phyloP scores from a whole-genome alignment of 768 basidiomycete species.

The Lepiota venenata region DNA sequence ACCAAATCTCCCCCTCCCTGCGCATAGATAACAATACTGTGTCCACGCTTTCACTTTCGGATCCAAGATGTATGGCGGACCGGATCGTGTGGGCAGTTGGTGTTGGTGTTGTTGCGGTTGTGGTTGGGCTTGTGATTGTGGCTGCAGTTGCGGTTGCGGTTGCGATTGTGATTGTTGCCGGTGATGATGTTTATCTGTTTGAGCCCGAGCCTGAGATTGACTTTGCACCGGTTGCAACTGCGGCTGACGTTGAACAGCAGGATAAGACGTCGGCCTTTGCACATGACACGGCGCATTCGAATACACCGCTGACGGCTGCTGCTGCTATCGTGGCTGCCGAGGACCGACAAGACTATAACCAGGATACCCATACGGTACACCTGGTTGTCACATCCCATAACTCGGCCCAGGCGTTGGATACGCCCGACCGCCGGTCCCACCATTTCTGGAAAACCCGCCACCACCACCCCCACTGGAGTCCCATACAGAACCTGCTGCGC shows the following conservation, averaged over 20 bases:
- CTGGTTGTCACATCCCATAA: slow-evolving; percentile 11
- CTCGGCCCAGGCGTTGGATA: not conserved
- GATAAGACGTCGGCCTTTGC: slow-evolving; percentile 37
- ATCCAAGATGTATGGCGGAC: slow-evolving; percentile 61
- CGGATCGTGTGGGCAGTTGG: slow-evolving; percentile 23
- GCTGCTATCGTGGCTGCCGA: not conserved
- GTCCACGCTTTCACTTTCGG: slow-evolving; percentile 86
- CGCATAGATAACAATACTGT: slow-evolving; percentile 65
- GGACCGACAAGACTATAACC: not conserved
- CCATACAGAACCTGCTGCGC: no score
- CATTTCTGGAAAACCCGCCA: no score
- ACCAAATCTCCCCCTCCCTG: slow-evolving; percentile 72
- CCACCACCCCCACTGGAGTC: no score
- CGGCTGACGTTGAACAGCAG: slow-evolving; percentile 24
- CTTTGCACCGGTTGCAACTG: slow-evolving; percentile 15
- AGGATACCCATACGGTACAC: slow-evolving; percentile 2
- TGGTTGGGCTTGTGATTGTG: not conserved
- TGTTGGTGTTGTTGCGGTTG: slow-evolving; percentile 17
- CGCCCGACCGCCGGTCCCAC: no score
- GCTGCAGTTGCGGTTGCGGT: not conserved
- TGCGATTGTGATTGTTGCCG: no score
- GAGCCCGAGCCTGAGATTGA: slow-evolving; percentile 19
- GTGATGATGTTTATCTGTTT: slow-evolving; percentile 7
- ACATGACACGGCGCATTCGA: slow-evolving; percentile 32
- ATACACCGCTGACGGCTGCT: slow-evolving; percentile 10